Conservation (phyloP, 345 rosid species). For the Eucalyptus regnans region DNA sequence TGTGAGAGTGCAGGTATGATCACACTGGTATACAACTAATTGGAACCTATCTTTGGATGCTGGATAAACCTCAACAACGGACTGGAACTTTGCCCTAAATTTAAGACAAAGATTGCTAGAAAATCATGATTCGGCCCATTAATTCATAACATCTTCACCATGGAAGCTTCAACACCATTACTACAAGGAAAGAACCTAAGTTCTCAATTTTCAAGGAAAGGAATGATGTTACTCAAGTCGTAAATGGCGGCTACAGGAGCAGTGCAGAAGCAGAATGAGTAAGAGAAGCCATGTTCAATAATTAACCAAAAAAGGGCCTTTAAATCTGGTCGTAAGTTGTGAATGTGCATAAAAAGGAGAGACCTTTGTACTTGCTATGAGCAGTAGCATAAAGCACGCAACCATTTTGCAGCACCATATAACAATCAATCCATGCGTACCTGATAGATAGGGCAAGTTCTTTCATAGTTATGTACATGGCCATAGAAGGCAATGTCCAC, state of each 20-base stretch:
- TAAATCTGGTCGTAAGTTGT: background rate
- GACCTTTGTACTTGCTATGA: background rate
- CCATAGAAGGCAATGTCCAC: constrained; percentile 78
- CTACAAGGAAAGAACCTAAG: background rate
- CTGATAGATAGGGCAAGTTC: constrained; percentile 75
- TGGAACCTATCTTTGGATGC: background rate
- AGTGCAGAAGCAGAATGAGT: background rate
- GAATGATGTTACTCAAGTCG: background rate
- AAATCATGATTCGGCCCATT: background rate
- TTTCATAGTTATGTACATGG: constrained; percentile 78
- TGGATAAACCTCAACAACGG: background rate
- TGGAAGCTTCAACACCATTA: background rate
- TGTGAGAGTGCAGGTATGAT: background rate
- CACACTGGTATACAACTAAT: background rate
- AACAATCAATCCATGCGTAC: constrained; percentile 2
- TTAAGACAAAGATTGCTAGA: background rate
- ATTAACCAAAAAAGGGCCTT: background rate
- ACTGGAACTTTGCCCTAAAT: background rate
- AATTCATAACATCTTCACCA: background rate
- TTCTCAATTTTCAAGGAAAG: background rate
- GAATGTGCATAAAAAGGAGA: background rate
- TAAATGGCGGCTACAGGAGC: background rate
- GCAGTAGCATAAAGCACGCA: background rate
- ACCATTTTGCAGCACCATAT: background rate
- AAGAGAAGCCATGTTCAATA: background rate